Evolutionary conservation across 805 yeast species (phyloP), one percentile per base, ranked within the genome.

Genomic region (Candida nemodendra): DNA sequence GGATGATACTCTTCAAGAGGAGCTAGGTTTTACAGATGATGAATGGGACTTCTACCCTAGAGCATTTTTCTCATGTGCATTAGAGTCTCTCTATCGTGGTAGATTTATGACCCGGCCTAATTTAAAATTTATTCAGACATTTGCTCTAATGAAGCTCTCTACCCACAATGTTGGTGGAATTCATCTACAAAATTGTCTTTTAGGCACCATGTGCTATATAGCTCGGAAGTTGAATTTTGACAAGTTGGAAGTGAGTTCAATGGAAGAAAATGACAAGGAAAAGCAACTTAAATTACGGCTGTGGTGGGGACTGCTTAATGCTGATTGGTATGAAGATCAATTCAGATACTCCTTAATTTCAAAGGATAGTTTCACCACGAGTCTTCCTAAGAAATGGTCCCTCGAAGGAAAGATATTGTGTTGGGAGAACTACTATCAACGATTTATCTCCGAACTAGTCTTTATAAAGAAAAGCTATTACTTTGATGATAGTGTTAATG

Each of bases 241-340:
- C 35, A 36, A 42, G 28, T 34, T 52, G 8, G 32, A 33, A 7
- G 30, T 29, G 3, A 24, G 15, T 9, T 18, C 31, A 12, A 39
- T 34, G 21, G 34, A 33, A 9, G 16, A 34, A 3, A 32, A 25
- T 16, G 45, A 44, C 9, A 22, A 29, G 27, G 44, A 33, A 3
- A 17, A 18, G 5, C 40, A 48, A 17, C 13, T 46, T 15, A 53
- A 44, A 30, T 25, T 44, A 5, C 29, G 43, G 18, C 40, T 45
- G 16, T 59, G 65, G 61, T 62, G 67, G 67, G 25, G 49, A 1
- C 44, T 61, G 16, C 47, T 61, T 5, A 50, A 47, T 6, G 39
- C 51, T 22, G 69, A 64, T 41, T 64, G 68, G 68, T 49, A 49
- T 25, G 66, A 64, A 28, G 55, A 52, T 22, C 44, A 45, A 21